These are phyloP conservation scores for Metschnikowia gruessii DNA, from an alignment of 805 yeast genomes.

Conservation along the genomic window DNA sequence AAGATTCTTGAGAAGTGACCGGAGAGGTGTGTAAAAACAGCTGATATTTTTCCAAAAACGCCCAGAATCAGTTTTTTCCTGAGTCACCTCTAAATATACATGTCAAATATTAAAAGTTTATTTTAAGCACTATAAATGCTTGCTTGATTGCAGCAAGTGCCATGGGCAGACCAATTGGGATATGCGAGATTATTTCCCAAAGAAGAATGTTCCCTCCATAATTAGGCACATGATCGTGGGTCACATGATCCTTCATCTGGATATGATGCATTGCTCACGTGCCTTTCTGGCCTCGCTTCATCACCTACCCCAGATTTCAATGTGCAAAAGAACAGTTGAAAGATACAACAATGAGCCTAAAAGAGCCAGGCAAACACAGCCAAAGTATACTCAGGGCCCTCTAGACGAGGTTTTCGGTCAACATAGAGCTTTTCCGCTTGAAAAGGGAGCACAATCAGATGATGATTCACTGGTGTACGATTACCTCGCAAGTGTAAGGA, in stretches of 20 bases:
- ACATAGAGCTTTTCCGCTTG: constrained; percentile 28
- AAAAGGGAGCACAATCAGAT: constrained; percentile 4
- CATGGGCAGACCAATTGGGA: no score
- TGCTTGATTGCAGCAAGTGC: no score
- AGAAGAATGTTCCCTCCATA: no score
- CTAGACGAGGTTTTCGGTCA: constrained; percentile 31
- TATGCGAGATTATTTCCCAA: no score
- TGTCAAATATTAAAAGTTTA: no score
- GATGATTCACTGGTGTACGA: constrained; percentile 19
- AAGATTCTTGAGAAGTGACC: no score
- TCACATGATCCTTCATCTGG: not conserved
- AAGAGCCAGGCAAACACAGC: constrained; percentile 1
- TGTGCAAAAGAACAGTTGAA: constrained; percentile 16
- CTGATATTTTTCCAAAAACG: no score
- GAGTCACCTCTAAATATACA: no score
- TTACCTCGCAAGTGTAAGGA: constrained; percentile 30
- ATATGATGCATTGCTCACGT: not conserved
- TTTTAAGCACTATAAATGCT: no score
- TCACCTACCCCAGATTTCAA: constrained; percentile 3
- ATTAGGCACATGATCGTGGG: no score
- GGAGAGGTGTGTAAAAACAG: no score
- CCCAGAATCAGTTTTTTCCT: no score
- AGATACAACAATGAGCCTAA: constrained; percentile 8
- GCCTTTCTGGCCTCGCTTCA: constrained; percentile 1
- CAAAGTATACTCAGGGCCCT: constrained; percentile 22